Conservation (phyloP, 202 grass and related monocot species). For the Setaria viridis region DNA sequence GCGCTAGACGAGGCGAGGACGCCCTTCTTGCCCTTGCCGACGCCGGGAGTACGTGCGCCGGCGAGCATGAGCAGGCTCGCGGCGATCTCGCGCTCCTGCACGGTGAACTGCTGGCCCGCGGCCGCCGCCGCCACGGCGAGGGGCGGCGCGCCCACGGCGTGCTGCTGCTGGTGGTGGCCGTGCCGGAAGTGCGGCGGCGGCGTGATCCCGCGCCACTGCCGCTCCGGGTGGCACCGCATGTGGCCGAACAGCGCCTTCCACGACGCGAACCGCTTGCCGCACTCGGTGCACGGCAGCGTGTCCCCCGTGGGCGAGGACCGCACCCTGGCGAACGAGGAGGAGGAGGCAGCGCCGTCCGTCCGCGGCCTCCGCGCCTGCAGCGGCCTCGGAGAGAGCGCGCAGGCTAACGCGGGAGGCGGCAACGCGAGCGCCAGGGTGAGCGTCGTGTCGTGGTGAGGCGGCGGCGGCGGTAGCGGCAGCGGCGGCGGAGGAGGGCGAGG, state of each 20-base stretch:
- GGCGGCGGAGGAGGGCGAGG: neutral
- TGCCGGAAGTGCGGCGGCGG: constrained; percentile 36
- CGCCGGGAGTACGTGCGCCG: neutral
- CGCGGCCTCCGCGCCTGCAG: neutral
- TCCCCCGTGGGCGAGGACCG: neutral
- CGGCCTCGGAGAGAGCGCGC: neutral
- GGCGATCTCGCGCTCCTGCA: constrained; percentile 51
- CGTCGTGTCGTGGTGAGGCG: constrained; percentile 16
- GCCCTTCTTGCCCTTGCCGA: neutral
- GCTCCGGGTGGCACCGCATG: constrained; percentile 86
- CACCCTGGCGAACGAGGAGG: neutral
- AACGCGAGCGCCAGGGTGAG: constrained; percentile 35
- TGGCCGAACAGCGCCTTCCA: constrained; percentile 76
- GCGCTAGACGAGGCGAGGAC: neutral
- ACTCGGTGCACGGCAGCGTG: constrained; percentile 68
- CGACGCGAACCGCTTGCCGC: constrained; percentile 61
- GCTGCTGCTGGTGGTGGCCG: neutral
- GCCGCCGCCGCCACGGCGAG: neutral
- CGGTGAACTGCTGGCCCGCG: constrained; percentile 37
- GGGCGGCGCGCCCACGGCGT: neutral
- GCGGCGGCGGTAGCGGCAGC: neutral
- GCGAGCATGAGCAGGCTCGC: constrained; percentile 53
- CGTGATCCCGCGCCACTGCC: constrained; percentile 78
- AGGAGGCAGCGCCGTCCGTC: neutral
- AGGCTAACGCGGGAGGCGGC: neutral